Evolutionary conservation across 1,139 yeast species (phyloP).

Genomic region (Saccharomyces hybrid): DNA sequence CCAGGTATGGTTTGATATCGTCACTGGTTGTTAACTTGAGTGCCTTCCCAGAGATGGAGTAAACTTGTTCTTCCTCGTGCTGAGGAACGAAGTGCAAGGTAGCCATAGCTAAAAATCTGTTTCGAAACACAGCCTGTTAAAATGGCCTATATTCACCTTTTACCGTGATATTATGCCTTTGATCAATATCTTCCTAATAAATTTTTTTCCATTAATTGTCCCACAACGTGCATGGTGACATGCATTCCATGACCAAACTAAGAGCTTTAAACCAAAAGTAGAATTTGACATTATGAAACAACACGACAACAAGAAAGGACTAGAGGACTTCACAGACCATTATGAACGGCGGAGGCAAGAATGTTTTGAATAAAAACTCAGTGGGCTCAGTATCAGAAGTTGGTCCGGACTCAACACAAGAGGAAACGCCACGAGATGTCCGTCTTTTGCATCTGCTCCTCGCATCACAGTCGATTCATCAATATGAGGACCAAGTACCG

Average conservation of each 20-base stretch:
- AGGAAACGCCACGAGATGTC: slow-evolving; percentile 72
- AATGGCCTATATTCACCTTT: neutral
- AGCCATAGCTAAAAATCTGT: slow-evolving; percentile 27
- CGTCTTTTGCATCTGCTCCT: slow-evolving; percentile 79
- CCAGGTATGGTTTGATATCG: slow-evolving; percentile 63
- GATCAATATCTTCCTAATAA: neutral
- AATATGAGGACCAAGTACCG: slow-evolving; percentile 93
- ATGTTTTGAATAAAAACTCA: neutral
- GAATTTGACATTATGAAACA: neutral
- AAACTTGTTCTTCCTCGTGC: slow-evolving; percentile 31
- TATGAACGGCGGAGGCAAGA: neutral
- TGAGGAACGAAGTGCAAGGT: slow-evolving; percentile 31
- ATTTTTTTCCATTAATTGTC: neutral
- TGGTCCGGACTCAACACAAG: slow-evolving; percentile 9
- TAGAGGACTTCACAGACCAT: neutral
- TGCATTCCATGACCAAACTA: neutral
- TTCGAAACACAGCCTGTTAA: neutral
- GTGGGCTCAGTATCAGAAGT: neutral
- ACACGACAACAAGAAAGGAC: neutral
- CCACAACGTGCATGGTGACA: neutral
- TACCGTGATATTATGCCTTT: neutral
- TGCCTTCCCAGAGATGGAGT: slow-evolving; percentile 68
- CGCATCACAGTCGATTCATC: slow-evolving; percentile 88
- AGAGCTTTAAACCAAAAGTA: neutral
- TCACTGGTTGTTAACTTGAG: slow-evolving; percentile 62